Evolutionary conservation across 1,284 basidiomycete genomes (phyloP).

Genomic region (Fistulinella cinereoalba): DNA sequence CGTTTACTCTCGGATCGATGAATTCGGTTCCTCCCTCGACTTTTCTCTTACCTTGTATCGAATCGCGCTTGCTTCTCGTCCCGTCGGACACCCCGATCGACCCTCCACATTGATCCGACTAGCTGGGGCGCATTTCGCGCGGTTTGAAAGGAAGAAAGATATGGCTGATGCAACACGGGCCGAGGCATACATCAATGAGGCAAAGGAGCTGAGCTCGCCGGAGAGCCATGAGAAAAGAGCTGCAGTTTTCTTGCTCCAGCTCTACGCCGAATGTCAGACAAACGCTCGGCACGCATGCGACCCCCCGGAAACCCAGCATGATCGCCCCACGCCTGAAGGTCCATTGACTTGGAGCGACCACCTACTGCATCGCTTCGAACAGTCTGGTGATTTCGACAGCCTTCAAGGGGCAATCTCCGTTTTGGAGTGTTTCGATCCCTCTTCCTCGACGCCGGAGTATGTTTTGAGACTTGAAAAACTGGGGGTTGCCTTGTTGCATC

Average conservation of each 20-base stretch:
- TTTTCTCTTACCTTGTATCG: neutral
- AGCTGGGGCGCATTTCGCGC: neutral
- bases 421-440: neutral
- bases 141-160: neutral
- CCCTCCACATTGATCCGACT: neutral
- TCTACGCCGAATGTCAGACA: neutral
- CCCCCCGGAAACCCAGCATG: neutral
- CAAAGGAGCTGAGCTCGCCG: neutral
- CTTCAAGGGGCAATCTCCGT: neutral
- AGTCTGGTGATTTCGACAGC: neutral
- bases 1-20: neutral
- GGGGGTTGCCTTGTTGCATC: neutral
- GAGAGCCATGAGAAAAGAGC: neutral
- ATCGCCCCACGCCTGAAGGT: neutral
- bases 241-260: neutral
- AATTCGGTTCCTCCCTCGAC: neutral
- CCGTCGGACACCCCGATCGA: neutral
- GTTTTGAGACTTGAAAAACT: neutral
- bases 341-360: neutral
- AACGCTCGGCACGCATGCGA: neutral
- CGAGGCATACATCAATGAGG: neutral
- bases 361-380: neutral
- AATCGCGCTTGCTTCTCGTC: neutral
- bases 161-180: neutral
- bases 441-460: neutral